Percentiles rank a stretch among this genome's conserved stretches.
These are phyloP conservation scores for Yamadazyma epiphylla DNA, from an alignment of 1,139 yeast species.

Conservation along the genomic window DNA sequence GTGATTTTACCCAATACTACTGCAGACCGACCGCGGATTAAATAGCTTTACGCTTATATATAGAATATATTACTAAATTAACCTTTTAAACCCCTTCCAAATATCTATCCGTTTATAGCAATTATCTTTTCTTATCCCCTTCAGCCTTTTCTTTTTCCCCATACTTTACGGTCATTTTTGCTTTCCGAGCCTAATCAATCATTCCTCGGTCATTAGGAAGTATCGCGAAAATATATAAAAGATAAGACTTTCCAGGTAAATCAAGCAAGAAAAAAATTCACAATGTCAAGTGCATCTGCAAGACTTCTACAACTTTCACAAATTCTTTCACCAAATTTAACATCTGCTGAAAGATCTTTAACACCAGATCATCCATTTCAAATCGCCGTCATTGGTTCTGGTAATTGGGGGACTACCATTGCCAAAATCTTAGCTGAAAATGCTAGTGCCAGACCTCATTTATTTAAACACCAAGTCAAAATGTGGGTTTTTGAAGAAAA, in stretches of 20 bases:
- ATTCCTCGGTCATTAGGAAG: slow-evolving; percentile 6
- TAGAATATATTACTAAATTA: too few species aligned
- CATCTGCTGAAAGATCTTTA: slow-evolving; percentile 14
- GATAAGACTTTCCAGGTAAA: neutral
- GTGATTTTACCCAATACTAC: too few species aligned
- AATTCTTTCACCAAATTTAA: slow-evolving; percentile 24
- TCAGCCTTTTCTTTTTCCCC: too few species aligned
- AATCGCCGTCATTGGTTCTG: slow-evolving; percentile 44
- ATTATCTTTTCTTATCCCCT: too few species aligned
- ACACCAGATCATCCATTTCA: slow-evolving; percentile 32
- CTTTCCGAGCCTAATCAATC: neutral
- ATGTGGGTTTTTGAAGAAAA: slow-evolving; percentile 50
- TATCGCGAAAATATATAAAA: neutral
- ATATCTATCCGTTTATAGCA: too few species aligned
- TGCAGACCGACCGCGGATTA: too few species aligned
- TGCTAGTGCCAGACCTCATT: slow-evolving; percentile 34
- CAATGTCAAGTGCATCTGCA: slow-evolving; percentile 20
- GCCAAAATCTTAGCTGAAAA: slow-evolving; percentile 47
- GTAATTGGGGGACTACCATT: slow-evolving; percentile 50
- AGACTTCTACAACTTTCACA: slow-evolving; percentile 40
- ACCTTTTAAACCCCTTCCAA: too few species aligned
- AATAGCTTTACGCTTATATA: too few species aligned
- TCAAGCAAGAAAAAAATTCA: too few species aligned
- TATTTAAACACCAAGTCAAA: slow-evolving; percentile 36
- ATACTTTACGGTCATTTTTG: slow-evolving; percentile 1